Evolutionary conservation across 2,329 filamentous ascomycete genomes (phyloP), one percentile per base, ranked within the genome.

Genomic region (Alternaria triticimaculans): DNA sequence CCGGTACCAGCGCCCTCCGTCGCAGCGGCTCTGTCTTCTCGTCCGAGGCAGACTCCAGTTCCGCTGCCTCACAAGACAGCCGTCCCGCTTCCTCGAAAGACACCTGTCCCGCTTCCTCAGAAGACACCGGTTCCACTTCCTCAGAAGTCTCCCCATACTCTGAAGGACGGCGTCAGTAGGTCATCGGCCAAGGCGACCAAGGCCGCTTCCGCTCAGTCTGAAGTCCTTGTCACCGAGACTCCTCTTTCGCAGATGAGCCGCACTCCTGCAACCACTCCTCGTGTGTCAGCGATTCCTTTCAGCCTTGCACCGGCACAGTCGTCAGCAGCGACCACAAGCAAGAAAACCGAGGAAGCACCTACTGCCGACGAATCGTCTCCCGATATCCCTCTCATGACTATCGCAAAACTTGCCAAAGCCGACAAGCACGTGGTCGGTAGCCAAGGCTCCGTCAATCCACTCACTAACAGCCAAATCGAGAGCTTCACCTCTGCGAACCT

Each of bases 401-500:
- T 57, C 4, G 26, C 55, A 7, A 33, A n/a, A 15, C 28, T 15
- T 10, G 33, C 45, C 21, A 58, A 37, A 45, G 21, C 30, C 18
- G 12, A 33, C 5, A 56, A 55, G 45, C 18, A 23, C n/a, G 33
- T 25, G 8, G 20, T 54, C 49, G 49, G 45, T 33, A 46, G 55
- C 41, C 64, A 48, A 12, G 56, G 60, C 33, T 63, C 60, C 15
- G 44, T 63, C 25, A 54, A 41, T 30, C 30, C 58, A 4, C 54
- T 49, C 4, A 55, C 23, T 33, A 60, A 50, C 20, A 62, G 50
- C 20, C 58, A 62, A 25, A 56, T 48, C 5, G 60, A 59, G 15
- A 12, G 20, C n/a, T 61, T 71, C 30, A 70, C 69, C 0, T 44
- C 58, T 1, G 69, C 68, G 1, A 75, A 72, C 43, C 61, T 74